Conservation (phyloP, 2,329 filamentous ascomycete genomes). For the Neofusicoccum kwambonambiense region DNA sequence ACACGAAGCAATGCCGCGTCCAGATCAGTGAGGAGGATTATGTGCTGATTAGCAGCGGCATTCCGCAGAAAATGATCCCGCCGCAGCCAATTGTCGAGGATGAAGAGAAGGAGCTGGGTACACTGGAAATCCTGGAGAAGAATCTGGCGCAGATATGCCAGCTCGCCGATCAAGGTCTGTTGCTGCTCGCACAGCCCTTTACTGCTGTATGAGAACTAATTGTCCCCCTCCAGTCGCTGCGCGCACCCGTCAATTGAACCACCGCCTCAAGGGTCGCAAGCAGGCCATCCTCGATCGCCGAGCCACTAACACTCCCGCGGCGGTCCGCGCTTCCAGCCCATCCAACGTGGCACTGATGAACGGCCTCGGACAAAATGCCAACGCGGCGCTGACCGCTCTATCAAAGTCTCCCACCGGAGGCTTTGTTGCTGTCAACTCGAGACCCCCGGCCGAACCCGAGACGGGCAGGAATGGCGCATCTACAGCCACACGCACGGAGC, state of each 20-base stretch:
- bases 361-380: conserved; percentile 33
- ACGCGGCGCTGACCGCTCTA: conserved; percentile 28
- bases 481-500: conserved; percentile 56
- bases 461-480: conserved; percentile 50
- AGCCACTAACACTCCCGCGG: conserved; percentile 46
- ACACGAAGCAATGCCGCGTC: conserved; percentile 74
- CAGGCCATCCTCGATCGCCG: conserved; percentile 69
- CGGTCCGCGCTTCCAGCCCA: conserved; percentile 37
- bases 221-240: conserved; percentile 55
- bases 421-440: conserved; percentile 60
- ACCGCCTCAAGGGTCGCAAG: conserved; percentile 72
- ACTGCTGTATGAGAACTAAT: not conserved
- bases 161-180: conserved; percentile 69
- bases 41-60: conserved; percentile 77
- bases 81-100: conserved; percentile 81
- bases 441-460: conserved; percentile 38
- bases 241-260: conserved; percentile 74
- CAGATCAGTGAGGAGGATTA: conserved; percentile 89
- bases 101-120: conserved; percentile 80
- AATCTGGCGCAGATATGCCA: conserved; percentile 75
- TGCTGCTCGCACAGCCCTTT: not conserved
- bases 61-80: conserved; percentile 77
- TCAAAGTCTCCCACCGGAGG: conserved; percentile 42
- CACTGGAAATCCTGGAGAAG: conserved; percentile 78
- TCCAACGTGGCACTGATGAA: conserved; percentile 45